These are phyloP conservation scores for Melaleuca alternifolia DNA, from an alignment of 345 rosid genomes.

Conservation along the genomic window DNA sequence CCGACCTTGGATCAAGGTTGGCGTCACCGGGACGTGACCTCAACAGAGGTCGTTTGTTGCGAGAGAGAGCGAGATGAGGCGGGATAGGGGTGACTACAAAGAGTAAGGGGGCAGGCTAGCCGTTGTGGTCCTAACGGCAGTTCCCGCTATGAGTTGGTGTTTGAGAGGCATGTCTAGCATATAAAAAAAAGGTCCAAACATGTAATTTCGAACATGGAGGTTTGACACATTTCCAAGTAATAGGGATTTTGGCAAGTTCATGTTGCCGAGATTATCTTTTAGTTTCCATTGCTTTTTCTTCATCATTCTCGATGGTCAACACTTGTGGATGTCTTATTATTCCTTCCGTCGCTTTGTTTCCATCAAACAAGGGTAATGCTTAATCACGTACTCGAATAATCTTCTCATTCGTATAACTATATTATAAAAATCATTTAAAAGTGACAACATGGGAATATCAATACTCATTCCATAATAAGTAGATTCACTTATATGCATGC, in stretches of 20 bases:
- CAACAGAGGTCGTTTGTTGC: neutral
- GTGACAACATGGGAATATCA: too few relatives aligned
- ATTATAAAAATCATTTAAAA: too few relatives aligned
- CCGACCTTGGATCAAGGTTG: neutral
- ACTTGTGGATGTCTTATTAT: too few relatives aligned
- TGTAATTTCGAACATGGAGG: neutral
- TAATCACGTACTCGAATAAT: too few relatives aligned
- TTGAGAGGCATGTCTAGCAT: neutral
- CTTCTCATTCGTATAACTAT: too few relatives aligned
- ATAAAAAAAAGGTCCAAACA: neutral
- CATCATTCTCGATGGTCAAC: too few relatives aligned
- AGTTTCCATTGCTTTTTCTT: fast-evolving
- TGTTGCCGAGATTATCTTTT: neutral
- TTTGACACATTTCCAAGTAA: neutral
- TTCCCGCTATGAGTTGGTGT: neutral
- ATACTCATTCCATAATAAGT: too few relatives aligned
- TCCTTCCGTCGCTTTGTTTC: too few relatives aligned
- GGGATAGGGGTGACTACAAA: neutral
- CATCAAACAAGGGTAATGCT: too few relatives aligned
- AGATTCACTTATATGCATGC: too few relatives aligned
- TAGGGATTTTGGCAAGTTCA: neutral
- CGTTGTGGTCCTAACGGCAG: neutral
- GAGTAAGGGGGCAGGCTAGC: neutral
- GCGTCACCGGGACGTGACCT: neutral
- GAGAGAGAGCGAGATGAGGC: neutral